Evolutionary conservation across 352 stramenopile genomes (phyloP), one percentile per base, ranked within the genome.

Genomic region (Phytopythium vexans): DNA sequence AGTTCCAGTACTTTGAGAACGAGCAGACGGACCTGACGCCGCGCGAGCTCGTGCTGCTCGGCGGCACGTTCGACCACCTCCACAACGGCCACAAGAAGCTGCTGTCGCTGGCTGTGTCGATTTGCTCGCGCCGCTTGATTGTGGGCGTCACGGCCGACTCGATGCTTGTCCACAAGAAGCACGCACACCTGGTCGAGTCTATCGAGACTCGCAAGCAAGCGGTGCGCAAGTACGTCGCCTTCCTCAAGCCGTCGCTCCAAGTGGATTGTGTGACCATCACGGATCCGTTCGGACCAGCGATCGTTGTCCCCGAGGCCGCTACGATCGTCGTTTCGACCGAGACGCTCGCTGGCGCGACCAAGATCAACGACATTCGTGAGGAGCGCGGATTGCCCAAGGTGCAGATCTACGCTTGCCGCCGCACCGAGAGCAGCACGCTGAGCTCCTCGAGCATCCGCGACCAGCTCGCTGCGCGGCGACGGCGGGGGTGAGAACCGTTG

Each of bases 61-160:
- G 86, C 36, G 89, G 89, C 36, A 97, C 86, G 33, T 97, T 97
- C 59, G 89, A 97, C 60, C 80, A 93, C 47, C 70, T 97, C 32
- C 89, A 97, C 70, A 95, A 94, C 48, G 89, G 89, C 14, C 89
- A 97, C 74, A 95, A 92, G 66, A 95, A 96, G 56, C 59, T 97
- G 15, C 69, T 97, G 27, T 91, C 82, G 16, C 56, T 94, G 14
- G 88, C 86, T 0, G 76, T 72, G 6, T 72, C 67, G 53, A 72
- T 93, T 52, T 89, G 77, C 38, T 43, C 58, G 8, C 56, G 45
- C 10, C 52, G 55, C 16, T 66, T 95, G 41, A 54, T 93, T 14
- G 56, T 97, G 36, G 89, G 89, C 7, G 83, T 97, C 38, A 96
- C 86, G 8, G 70, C 68, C 27, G 78, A 85, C 46, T 66, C 60